Evolutionary conservation across 1,284 basidiomycete species (phyloP).

Genomic region (Kalmanozyma brasiliensis): DNA sequence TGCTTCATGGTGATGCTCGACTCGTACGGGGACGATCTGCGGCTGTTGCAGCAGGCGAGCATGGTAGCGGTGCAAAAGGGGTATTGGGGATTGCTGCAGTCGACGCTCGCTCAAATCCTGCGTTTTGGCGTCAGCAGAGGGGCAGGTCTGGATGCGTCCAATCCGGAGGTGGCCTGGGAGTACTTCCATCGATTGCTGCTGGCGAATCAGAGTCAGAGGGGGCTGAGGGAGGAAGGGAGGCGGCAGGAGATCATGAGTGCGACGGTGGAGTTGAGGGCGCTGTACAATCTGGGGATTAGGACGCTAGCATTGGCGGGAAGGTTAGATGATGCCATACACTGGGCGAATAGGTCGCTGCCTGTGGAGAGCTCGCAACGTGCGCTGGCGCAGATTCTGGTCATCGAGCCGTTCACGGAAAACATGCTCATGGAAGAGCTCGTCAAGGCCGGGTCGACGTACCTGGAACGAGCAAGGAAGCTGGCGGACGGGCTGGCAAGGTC

Average conservation of each 20-base stretch:
- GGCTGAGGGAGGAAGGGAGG: conserved; percentile 9
- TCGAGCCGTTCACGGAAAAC: conserved; percentile 34
- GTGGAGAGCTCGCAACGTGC: background rate
- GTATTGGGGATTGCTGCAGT: conserved; percentile 22
- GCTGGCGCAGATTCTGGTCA: conserved; percentile 5
- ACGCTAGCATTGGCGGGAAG: conserved; percentile 36
- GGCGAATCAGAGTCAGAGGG: conserved; percentile 14
- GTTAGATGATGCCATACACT: conserved; percentile 31
- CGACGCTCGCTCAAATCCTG: conserved; percentile 34
- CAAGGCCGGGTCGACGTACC: conserved; percentile 4
- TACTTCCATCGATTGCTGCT: conserved; percentile 17
- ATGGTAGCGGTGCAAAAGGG: conserved; percentile 35
- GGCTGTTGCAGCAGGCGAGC: conserved; percentile 23
- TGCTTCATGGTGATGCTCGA: conserved; percentile 34
- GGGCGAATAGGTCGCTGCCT: conserved; percentile 24
- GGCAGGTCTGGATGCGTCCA: background rate
- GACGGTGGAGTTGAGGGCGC: conserved; percentile 4
- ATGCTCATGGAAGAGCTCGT: conserved; percentile 43
- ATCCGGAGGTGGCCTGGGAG: conserved; percentile 12
- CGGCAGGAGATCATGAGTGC: background rate
- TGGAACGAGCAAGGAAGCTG: conserved; percentile 11
- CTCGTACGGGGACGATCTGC: conserved; percentile 30
- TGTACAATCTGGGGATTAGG: conserved; percentile 46
- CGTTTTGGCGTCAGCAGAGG: conserved; percentile 13
- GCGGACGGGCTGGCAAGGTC: conserved; percentile 1